Base-by-base conservation (phyloP, 2,329 filamentous ascomycete genomes). In the Colletotrichum tabaci region DNA sequence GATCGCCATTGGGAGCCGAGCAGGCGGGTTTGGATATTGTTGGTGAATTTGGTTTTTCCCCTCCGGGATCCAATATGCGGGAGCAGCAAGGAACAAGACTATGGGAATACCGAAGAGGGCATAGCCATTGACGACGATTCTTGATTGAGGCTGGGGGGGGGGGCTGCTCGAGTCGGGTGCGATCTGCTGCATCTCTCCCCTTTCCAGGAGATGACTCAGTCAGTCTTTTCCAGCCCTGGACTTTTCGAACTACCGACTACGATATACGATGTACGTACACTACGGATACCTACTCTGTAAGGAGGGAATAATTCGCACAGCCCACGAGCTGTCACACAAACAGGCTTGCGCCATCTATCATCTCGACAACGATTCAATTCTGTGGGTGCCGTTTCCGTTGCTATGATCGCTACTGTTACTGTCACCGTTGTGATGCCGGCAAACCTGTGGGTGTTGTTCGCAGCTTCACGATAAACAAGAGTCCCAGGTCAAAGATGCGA, bases 21-120 rank as follows among this genome's bases (percentile, higher is more conserved):
- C 58, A 46, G 68, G 52, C 58, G 50, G 44, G 49, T 58, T 52
- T 66, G 53, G 46, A 23, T 40, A 47, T 53, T 60, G 21, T 58
- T 49, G 38, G 58, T 57, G 10, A 23, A 38, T 38, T 49, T 68
- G 3, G 3, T 26, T 26, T 26, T 26, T 1, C 4, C 4, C 26
- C 26, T 62, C 61, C 63, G 63, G 67, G 67, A 63, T 68, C 65
- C 58, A 63, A 55, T 68, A 68, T 68, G 65, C 55, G 68, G 58
- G 65, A 30, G 63, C 53, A 55, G 58, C 50, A 50, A 60, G 65
- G 52, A 63, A 68, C 42, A 71, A 23, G 50, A 49, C 58, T n/a
- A 60, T 68, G 58, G 65, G 10, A 55, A 16, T 62, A 53, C 65
- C 47, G 9, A 68, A 64, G 30, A 44, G 26, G 30, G 30, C 61